A percentile compares a stretch with the other conserved stretches of the same genome.
Evolutionary conservation across 352 stramenopile genomes (phyloP).

Genomic region (Globisporangium canariense): DNA sequence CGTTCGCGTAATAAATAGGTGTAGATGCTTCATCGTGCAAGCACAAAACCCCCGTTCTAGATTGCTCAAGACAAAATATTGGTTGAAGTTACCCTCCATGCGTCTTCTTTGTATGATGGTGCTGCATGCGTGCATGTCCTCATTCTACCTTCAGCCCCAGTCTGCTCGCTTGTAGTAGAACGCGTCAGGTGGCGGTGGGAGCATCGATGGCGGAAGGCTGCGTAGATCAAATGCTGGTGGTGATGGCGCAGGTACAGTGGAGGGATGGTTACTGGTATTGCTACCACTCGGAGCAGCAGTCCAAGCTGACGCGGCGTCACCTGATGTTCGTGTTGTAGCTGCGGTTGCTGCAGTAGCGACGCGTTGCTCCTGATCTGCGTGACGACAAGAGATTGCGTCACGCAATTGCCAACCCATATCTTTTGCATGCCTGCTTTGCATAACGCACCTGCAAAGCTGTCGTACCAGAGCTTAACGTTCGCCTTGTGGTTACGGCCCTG

Average conservation of each 20-base stretch:
- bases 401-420: background rate
- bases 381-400: background rate
- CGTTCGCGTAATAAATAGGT: constrained; percentile 28
- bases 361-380: constrained; percentile 41
- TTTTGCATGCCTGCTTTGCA: background rate
- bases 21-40: constrained; percentile 28
- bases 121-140: background rate
- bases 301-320: background rate
- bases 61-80: constrained; percentile 17
- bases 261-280: background rate
- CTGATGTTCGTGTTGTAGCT: background rate
- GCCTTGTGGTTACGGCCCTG: constrained; percentile 67
- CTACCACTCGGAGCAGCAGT: background rate
- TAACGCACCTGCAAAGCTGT: constrained; percentile 62
- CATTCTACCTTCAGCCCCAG: constrained; percentile 39
- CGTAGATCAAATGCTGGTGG: constrained; percentile 14
- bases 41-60: constrained; percentile 20
- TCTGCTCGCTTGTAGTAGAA: constrained; percentile 46
- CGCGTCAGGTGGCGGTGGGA: constrained; percentile 45
- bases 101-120: background rate
- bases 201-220: constrained; percentile 69
- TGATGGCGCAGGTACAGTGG: background rate
- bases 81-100: constrained; percentile 7
- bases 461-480: constrained; percentile 87
- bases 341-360: background rate